Conservation (phyloP, 345 rosid species). For the Camelina neglecta region DNA sequence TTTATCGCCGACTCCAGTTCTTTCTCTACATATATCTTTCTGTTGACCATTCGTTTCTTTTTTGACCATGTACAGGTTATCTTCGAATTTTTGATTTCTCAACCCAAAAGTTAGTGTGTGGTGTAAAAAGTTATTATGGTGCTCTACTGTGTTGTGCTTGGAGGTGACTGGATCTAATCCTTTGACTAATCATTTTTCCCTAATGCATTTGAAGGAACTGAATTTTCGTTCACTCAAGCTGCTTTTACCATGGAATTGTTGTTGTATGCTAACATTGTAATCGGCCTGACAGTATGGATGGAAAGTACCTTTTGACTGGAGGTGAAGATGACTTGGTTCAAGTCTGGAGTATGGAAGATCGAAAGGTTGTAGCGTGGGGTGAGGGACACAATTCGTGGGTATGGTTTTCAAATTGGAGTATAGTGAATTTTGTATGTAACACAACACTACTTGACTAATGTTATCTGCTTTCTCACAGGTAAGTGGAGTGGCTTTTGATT, state of each 20-base stretch:
- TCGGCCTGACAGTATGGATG: conserved; percentile 79
- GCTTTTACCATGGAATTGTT: conserved; percentile 2
- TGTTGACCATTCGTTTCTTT: conserved; percentile 3
- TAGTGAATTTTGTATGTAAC: conserved; percentile 12
- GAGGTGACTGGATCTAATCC: conserved; percentile 38
- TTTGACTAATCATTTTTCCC: conserved; percentile 47
- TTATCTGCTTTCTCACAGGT: conserved; percentile 66
- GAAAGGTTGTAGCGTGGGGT: conserved; percentile 99
- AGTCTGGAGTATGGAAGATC: conserved; percentile 99
- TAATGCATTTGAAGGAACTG: not conserved
- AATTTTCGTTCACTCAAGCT: not conserved
- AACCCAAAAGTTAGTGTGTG: conserved; percentile 47
- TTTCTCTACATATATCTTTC: conserved; percentile 17
- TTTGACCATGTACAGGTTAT: conserved; percentile 61
- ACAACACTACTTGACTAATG: conserved; percentile 33
- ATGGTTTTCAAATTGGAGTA: conserved; percentile 36
- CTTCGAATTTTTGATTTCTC: conserved; percentile 86
- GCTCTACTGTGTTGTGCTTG: conserved; percentile 49
- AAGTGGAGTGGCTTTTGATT: conserved; percentile 99
- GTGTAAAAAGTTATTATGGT: conserved; percentile 49
- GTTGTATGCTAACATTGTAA: not conserved
- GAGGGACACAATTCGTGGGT: conserved; percentile 99
- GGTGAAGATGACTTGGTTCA: conserved; percentile 99
- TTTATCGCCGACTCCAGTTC: not conserved
- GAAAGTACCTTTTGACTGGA: conserved; percentile 92